Percentiles rank a stretch among this genome's conserved stretches.
Conservation (phyloP, 116 monocot genomes). For the Papilionanthe hybrid region DNA sequence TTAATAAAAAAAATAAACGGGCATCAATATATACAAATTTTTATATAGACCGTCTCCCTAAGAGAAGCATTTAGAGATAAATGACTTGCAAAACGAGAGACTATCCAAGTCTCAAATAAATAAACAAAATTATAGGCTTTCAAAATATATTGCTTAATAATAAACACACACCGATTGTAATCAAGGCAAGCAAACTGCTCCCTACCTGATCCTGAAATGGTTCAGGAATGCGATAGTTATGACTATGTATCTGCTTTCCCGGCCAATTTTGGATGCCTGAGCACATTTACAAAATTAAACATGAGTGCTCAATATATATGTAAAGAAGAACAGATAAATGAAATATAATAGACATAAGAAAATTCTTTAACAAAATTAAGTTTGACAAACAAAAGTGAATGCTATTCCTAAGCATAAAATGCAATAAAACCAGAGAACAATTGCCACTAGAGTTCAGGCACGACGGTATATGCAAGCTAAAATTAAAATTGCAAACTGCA, state of each 20-base stretch:
- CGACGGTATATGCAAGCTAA: too few relatives aligned
- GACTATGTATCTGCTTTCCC: constrained; percentile 46
- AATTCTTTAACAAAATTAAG: not conserved
- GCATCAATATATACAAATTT: too few relatives aligned
- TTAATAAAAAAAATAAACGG: too few relatives aligned
- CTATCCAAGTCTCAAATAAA: too few relatives aligned
- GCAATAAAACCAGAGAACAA: not conserved
- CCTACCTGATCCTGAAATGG: constrained; percentile 36
- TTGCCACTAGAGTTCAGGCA: not conserved
- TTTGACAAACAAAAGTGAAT: not conserved
- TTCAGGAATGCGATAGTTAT: constrained; percentile 48
- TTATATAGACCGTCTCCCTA: too few relatives aligned
- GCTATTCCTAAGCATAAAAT: not conserved
- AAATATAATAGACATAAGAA: not conserved
- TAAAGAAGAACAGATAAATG: not conserved
- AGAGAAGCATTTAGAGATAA: too few relatives aligned
- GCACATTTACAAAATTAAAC: not conserved
- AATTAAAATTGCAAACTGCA: too few relatives aligned
- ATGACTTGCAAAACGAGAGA: too few relatives aligned
- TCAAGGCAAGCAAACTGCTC: not conserved
- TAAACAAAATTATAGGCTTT: too few relatives aligned
- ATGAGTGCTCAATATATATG: not conserved
- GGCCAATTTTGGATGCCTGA: constrained; percentile 36
- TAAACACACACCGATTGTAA: not conserved
- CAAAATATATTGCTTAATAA: too few relatives aligned